Conservation (phyloP, 371 early-diverging fungal species). For the Syncephalastrum sp. region DNA sequence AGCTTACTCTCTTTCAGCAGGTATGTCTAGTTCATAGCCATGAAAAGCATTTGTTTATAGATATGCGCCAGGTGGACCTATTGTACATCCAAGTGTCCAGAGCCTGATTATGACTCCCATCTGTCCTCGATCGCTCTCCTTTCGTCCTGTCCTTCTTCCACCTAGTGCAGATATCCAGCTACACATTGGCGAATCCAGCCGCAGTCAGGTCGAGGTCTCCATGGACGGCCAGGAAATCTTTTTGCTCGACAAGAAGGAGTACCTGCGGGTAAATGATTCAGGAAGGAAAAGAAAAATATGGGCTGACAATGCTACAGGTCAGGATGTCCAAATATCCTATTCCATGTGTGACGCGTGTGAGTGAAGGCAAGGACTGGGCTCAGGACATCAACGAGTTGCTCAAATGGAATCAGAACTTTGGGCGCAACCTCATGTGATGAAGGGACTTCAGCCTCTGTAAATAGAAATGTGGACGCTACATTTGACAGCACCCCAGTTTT, state of each 20-base stretch:
- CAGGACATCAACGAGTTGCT: slow-evolving; percentile 79
- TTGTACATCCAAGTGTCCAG: slow-evolving; percentile 92
- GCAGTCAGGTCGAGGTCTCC: slow-evolving; percentile 66
- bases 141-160: slow-evolving; percentile 90
- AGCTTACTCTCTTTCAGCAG: slow-evolving; percentile 91
- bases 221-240: slow-evolving; percentile 76
- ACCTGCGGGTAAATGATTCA: slow-evolving; percentile 50
- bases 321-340: slow-evolving; percentile 78
- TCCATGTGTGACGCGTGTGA: slow-evolving; percentile 71
- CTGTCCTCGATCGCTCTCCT: slow-evolving; percentile 93
- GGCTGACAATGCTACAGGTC: slow-evolving; percentile 31
- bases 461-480: no score
- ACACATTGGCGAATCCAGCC: slow-evolving; percentile 61
- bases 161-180: slow-evolving; percentile 65
- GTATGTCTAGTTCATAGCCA: slow-evolving; percentile 13
- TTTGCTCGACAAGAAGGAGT: slow-evolving; percentile 67
- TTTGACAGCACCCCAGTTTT: no score
- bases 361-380: slow-evolving; percentile 71
- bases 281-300: background rate
- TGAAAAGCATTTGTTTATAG: no score
- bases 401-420: slow-evolving; percentile 83
- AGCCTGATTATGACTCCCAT: slow-evolving; percentile 90
- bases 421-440: slow-evolving; percentile 19
- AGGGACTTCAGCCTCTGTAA: no score
- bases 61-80: slow-evolving; percentile 68